Percentiles rank a stretch among this genome's conserved stretches.
phyloP scores from a whole-genome alignment of 2,329 filamentous ascomycete species.

The Pezicula carpinea region DNA sequence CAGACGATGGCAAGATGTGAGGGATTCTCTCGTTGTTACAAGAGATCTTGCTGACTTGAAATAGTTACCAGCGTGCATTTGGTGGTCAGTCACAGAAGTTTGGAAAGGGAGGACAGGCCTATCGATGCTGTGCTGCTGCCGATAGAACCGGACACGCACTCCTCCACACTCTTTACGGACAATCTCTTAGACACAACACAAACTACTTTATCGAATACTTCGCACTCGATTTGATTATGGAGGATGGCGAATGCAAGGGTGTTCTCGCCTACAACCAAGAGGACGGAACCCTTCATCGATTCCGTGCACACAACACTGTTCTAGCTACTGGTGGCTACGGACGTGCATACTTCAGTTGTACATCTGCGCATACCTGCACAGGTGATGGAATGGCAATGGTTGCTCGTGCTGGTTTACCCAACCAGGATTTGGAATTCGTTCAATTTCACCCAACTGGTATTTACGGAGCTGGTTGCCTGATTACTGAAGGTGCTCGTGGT shows the following conservation, averaged over 20 bases:
- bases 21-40: conserved; percentile 23
- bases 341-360: conserved; percentile 97
- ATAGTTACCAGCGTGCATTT: conserved; percentile 92
- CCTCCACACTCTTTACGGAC: conserved; percentile 96
- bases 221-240: conserved; percentile 94
- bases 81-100: conserved; percentile 94
- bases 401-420: conserved; percentile 91
- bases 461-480: conserved; percentile 96
- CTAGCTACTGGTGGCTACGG: conserved; percentile 96
- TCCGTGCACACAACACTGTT: conserved; percentile 95
- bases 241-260: conserved; percentile 94
- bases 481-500: conserved; percentile 95
- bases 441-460: conserved; percentile 99
- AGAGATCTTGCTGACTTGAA: neutral
- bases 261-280: conserved; percentile 98
- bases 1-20: conserved; percentile 91
- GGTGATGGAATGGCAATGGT: conserved; percentile 99
- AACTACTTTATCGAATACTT: conserved; percentile 99
- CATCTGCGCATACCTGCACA: conserved; percentile 95
- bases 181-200: conserved; percentile 94
- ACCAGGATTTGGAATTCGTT: conserved; percentile 99
- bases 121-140: conserved; percentile 92
- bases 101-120: conserved; percentile 96
- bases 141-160: conserved; percentile 97
- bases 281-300: conserved; percentile 94